Percentiles rank a stretch among this genome's conserved stretches.
Conservation (phyloP, 441 rosid genomes). For the Gossypium davidsonii region DNA sequence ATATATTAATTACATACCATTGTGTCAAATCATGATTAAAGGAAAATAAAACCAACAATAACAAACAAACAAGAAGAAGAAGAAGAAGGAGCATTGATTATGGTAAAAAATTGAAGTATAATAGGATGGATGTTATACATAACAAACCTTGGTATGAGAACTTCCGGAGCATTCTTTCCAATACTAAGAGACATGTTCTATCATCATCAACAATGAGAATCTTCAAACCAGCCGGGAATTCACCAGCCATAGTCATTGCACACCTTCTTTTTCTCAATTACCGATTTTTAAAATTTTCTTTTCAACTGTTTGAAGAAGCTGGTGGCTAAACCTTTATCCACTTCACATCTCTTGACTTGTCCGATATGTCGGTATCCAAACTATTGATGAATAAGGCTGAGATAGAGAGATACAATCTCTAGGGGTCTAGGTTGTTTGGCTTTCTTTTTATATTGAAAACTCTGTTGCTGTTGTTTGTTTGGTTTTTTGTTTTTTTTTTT, state of each 20-base stretch:
- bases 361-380: not conserved
- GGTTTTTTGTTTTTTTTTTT: not conserved
- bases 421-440: conserved; percentile 5
- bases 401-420: not conserved
- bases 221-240: conserved; percentile 22
- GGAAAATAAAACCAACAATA: not conserved
- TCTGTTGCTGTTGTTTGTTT: too few species aligned
- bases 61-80: not conserved
- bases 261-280: not conserved
- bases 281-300: not conserved
- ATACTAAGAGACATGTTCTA: conserved; percentile 10
- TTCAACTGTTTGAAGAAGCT: not conserved
- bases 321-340: not conserved
- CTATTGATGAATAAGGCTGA: not conserved
- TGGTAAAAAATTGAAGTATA: not conserved
- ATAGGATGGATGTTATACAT: not conserved
- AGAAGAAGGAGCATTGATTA: not conserved
- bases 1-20: too few species aligned
- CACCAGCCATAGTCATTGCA: not conserved
- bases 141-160: conserved; percentile 23
- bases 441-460: too few species aligned
- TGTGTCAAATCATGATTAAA: not conserved
- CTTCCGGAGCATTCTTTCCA: conserved; percentile 19
- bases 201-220: conserved; percentile 31
- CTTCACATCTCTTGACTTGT: not conserved